Evolutionary conservation across 192 early-diverging fungal genomes (phyloP), one percentile per base, ranked within the genome.

Genomic region (Coemansia sp.): DNA sequence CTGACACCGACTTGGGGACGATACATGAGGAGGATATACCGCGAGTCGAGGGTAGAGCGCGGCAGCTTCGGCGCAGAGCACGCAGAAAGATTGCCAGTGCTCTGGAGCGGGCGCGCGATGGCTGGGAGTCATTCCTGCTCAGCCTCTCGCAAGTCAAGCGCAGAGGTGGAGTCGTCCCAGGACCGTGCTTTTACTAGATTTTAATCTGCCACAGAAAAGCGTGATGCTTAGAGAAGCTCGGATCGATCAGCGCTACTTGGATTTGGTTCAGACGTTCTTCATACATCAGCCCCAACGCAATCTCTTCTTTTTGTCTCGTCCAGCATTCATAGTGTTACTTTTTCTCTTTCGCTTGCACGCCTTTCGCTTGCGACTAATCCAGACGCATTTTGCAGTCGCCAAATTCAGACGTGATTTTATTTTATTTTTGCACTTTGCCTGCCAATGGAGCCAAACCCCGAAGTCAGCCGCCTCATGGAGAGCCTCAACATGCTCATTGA

Each of bases 51-150:
- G 55, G 45, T 12, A 65, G 37, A 7, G 57, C 61, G 2, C 65
- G 65, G 45, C 71, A 55, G 9, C 61, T 73, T 2, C 41, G 61
- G 14, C 71, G 61, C 35, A 42, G 56, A 26, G 71, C 71, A 12
- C 65, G 43, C 13, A 63, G 38, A 31, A 61, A 56, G 36, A 28
- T 67, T 5, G 53, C 59, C 3, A 28, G 14, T 1, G 65, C 65
- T 0, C 35, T 73, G 39, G 36, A 35, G 33, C 36, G 25, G 26
- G 71, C 55, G 6, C 65, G 53, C 23, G 62, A 35, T 25, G 71
- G 71, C 23, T 73, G 71, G 60, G 36, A 58, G 18, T n/a, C 18
- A 10, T 21, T 58, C 9, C 12, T 34, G 7, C 20, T 34, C 9
- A 21, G 56, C n/a, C 20, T 58, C 33, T 35, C 56, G 18, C 56